phyloP scores from a whole-genome alignment of 1,284 basidiomycete genomes.

The Trichosporon sp. region DNA sequence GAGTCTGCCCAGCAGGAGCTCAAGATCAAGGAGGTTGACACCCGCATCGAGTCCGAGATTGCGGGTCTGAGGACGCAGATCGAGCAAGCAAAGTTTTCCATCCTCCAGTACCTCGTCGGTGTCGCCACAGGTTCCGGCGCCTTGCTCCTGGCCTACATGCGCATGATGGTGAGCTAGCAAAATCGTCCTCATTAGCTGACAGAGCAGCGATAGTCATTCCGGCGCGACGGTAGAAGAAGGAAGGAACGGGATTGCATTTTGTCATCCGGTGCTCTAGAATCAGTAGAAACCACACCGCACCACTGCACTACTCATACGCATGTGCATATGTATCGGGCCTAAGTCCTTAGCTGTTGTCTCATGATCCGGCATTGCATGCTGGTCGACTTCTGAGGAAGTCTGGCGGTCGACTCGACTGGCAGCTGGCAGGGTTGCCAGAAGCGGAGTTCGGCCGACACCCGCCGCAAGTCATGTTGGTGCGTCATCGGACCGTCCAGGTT shows the following conservation, averaged over 20 bases:
- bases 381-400: conserved; percentile 46
- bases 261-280: background rate
- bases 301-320: conserved; percentile 13
- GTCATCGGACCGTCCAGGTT: background rate
- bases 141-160: conserved; percentile 55
- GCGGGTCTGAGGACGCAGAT: conserved; percentile 85
- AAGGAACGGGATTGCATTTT: background rate
- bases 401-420: conserved; percentile 52
- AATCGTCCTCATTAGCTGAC: background rate
- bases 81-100: conserved; percentile 77
- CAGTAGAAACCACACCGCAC: conserved; percentile 11
- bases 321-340: conserved; percentile 9
- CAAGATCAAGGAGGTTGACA: conserved; percentile 98
- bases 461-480: background rate
- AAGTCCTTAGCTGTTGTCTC: conserved; percentile 1
- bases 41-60: conserved; percentile 95
- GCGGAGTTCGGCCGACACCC: background rate
- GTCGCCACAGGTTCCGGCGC: conserved; percentile 57
- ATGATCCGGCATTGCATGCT: background rate
- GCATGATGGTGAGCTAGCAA: conserved; percentile 49
- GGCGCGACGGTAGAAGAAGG: background rate
- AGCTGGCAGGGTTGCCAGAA: background rate
- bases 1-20: conserved; percentile 90
- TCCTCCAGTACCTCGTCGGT: conserved; percentile 56
- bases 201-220: background rate